These are phyloP conservation scores for Phaseolus lunatus DNA, from an alignment of 306 rosid genomes.

Conservation along the genomic window DNA sequence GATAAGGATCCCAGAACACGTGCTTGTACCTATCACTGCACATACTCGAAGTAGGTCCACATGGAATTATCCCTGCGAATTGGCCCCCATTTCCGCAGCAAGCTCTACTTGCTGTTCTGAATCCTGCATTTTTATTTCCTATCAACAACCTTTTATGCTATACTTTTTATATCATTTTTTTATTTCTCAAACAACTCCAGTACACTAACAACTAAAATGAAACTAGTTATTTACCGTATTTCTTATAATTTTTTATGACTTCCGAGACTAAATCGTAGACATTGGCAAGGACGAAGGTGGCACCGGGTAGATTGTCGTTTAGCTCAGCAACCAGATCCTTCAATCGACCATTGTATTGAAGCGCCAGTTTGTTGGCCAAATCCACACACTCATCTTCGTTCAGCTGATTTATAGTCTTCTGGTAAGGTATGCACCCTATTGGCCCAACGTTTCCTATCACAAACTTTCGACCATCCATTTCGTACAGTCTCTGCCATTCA, in stretches of 20 bases:
- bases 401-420: constrained; percentile 80
- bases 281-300: constrained; percentile 79
- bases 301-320: constrained; percentile 73
- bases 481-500: constrained; percentile 71
- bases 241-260: constrained; percentile 64
- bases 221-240: constrained; percentile 58
- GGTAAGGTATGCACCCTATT: constrained; percentile 94
- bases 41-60: constrained; percentile 85
- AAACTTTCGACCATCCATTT: constrained; percentile 86
- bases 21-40: constrained; percentile 73
- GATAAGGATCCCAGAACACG: constrained; percentile 98
- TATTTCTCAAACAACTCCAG: too few species aligned
- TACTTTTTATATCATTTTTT: too few species aligned
- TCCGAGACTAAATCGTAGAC: constrained; percentile 80
- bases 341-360: constrained; percentile 73
- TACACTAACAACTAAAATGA: too few species aligned
- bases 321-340: constrained; percentile 76
- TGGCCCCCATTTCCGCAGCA: constrained; percentile 97
- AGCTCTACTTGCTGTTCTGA: constrained; percentile 75
- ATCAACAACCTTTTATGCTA: too few species aligned
- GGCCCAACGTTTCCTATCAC: constrained; percentile 92
- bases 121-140: constrained; percentile 53
- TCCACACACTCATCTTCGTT: constrained; percentile 79
- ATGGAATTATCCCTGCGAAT: constrained; percentile 90
- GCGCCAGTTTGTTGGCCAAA: constrained; percentile 82